Percentiles rank a stretch among this genome's conserved stretches.
Conservation (phyloP, 148 eudicot genomes). For the Agrostemma githago region DNA sequence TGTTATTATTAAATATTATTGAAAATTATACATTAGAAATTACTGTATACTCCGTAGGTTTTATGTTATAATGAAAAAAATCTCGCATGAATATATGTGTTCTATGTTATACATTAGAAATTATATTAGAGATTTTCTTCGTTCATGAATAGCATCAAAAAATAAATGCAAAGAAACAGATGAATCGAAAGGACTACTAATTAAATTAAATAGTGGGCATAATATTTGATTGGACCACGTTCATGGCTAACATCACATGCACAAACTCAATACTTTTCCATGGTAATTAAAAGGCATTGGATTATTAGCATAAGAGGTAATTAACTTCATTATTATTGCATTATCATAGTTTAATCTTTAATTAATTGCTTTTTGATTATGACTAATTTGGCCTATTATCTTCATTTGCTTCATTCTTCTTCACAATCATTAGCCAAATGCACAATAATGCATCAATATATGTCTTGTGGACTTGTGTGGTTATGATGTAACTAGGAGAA, state of each 20-base stretch:
- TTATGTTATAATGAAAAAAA: too few species aligned
- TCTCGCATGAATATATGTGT: too few species aligned
- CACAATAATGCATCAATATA: background rate
- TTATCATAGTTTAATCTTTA: slow-evolving; percentile 2
- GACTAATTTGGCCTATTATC: slow-evolving; percentile 15
- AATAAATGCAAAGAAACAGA: too few species aligned
- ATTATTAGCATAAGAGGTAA: background rate
- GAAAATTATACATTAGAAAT: too few species aligned
- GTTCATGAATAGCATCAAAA: too few species aligned
- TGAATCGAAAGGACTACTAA: too few species aligned
- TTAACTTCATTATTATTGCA: slow-evolving; percentile 4
- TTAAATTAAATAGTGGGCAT: background rate
- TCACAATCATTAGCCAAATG: slow-evolving; percentile 6
- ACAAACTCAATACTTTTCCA: background rate
- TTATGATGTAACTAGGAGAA: too few species aligned
- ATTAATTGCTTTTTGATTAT: background rate
- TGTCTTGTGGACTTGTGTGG: background rate
- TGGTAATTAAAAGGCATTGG: slow-evolving; percentile 6
- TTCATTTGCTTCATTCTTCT: background rate
- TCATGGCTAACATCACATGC: slow-evolving; percentile 5
- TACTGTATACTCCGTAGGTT: too few species aligned
- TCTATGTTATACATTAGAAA: too few species aligned
- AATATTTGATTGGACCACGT: slow-evolving; percentile 29
- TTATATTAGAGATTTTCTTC: too few species aligned
- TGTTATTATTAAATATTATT: too few species aligned